A percentile compares a stretch with the other conserved stretches of the same genome.
phyloP scores from a whole-genome alignment of 768 basidiomycete species.

The Suillus weaverae region DNA sequence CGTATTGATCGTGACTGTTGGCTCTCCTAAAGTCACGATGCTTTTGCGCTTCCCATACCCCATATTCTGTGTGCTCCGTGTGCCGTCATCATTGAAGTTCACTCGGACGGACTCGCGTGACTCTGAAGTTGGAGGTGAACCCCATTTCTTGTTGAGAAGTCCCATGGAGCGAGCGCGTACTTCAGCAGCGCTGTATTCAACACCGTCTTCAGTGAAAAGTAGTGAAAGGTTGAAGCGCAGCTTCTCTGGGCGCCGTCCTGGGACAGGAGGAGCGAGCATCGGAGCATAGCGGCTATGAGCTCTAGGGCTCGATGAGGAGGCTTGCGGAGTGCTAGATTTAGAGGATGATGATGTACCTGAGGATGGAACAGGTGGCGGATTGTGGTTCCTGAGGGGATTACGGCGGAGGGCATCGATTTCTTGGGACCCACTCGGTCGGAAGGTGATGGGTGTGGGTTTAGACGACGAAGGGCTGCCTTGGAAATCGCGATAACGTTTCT shows the following conservation, averaged over 20 bases:
- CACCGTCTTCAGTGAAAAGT: constrained; percentile 71
- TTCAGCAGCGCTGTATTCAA: constrained; percentile 86
- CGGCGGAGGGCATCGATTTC: constrained; percentile 34
- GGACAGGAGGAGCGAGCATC: constrained; percentile 69
- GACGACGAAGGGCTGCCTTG: constrained; percentile 47
- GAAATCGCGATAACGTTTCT: constrained; percentile 79
- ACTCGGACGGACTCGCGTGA: constrained; percentile 40
- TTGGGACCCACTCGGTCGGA: constrained; percentile 26
- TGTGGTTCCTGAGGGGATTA: constrained; percentile 39
- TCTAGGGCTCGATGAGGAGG: constrained; percentile 33
- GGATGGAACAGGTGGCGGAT: constrained; percentile 32
- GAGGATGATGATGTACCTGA: constrained; percentile 23
- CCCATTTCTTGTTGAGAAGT: constrained; percentile 84
- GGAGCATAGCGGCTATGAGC: constrained; percentile 56
- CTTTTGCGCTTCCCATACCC: constrained; percentile 46
- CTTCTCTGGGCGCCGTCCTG: constrained; percentile 72
- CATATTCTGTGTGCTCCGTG: constrained; percentile 42
- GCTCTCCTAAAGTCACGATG: constrained; percentile 54
- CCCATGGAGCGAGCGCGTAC: constrained; percentile 81
- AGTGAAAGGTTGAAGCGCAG: constrained; percentile 66
- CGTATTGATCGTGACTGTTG: constrained; percentile 95
- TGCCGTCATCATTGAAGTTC: constrained; percentile 62
- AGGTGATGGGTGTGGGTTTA: constrained; percentile 25
- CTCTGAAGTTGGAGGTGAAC: constrained; percentile 53
- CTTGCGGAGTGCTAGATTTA: constrained; percentile 24